Evolutionary conservation across 306 rosid genomes (phyloP).

Genomic region (Fragaria iinumae): DNA sequence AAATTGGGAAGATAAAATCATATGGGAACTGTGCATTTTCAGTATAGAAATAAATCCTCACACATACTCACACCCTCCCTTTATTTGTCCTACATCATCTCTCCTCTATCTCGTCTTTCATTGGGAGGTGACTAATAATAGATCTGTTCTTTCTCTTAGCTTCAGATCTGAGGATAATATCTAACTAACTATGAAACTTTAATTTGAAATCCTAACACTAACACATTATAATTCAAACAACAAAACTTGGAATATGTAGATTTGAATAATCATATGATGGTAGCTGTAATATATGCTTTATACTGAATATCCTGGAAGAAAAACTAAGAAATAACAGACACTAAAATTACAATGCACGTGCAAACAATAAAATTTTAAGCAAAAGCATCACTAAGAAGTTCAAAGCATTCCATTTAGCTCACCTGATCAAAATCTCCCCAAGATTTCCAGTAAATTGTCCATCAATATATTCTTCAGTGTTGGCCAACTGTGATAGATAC

Average conservation of each 20-base stretch:
- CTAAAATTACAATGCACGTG: background rate
- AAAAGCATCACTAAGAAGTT: background rate
- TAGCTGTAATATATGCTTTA: background rate
- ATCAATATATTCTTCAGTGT: slow-evolving; percentile 54
- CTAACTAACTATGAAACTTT: background rate
- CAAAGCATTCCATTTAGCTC: background rate
- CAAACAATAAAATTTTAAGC: background rate
- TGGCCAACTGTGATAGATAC: slow-evolving; percentile 38
- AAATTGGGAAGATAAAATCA: background rate
- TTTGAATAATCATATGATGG: background rate
- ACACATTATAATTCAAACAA: background rate
- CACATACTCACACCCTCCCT: background rate
- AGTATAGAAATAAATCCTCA: background rate
- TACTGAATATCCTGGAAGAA: background rate
- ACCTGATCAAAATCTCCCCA: slow-evolving; percentile 62
- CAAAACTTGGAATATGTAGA: background rate
- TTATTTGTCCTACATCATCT: background rate
- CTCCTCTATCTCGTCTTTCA: background rate
- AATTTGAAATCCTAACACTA: background rate
- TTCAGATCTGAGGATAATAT: background rate
- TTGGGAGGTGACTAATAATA: background rate
- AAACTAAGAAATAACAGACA: background rate
- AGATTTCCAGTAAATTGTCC: slow-evolving; percentile 54
- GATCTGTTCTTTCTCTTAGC: background rate
- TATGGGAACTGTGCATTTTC: background rate